phyloP scores from a whole-genome alignment of 2,329 filamentous ascomycete genomes.

The Rhinocladiella mackenziei region DNA sequence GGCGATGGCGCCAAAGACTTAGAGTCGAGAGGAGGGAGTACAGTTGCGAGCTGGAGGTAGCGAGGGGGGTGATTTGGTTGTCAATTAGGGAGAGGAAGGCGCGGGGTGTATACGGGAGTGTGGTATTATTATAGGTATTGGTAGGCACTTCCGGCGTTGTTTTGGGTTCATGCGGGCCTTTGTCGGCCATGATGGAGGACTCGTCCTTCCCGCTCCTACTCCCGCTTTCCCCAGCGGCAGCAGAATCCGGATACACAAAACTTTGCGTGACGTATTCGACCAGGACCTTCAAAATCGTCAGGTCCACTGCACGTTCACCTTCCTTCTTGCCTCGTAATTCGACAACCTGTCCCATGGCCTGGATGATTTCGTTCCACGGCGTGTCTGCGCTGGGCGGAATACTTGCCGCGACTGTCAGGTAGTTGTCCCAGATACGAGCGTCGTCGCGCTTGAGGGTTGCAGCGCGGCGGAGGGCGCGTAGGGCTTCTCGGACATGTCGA shows the following conservation, averaged over 20 bases:
- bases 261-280: slow-evolving; percentile 64
- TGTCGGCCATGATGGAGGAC: not conserved
- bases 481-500: slow-evolving; percentile 66
- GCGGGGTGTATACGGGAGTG: slow-evolving; percentile 49
- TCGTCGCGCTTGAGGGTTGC: slow-evolving; percentile 78
- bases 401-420: slow-evolving; percentile 78
- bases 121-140: slow-evolving; percentile 32
- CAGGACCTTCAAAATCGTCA: slow-evolving; percentile 65
- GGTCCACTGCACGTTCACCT: slow-evolving; percentile 74
- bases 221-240: not conserved
- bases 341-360: slow-evolving; percentile 70
- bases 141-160: not conserved
- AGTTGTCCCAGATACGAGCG: slow-evolving; percentile 94
- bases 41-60: slow-evolving; percentile 71
- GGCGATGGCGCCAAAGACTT: slow-evolving; percentile 68
- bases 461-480: slow-evolving; percentile 82
- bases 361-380: slow-evolving; percentile 68
- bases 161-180: not conserved
- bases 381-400: slow-evolving; percentile 56
- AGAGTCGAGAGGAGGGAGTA: slow-evolving; percentile 72
- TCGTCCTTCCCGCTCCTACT: slow-evolving; percentile 2
- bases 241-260: slow-evolving; percentile 34
- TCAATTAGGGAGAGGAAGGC: slow-evolving; percentile 68
- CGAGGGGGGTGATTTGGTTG: slow-evolving; percentile 70
- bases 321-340: slow-evolving; percentile 63